Conservation (phyloP, 106 monocot species). For the Alisma plantagoaquatica region DNA sequence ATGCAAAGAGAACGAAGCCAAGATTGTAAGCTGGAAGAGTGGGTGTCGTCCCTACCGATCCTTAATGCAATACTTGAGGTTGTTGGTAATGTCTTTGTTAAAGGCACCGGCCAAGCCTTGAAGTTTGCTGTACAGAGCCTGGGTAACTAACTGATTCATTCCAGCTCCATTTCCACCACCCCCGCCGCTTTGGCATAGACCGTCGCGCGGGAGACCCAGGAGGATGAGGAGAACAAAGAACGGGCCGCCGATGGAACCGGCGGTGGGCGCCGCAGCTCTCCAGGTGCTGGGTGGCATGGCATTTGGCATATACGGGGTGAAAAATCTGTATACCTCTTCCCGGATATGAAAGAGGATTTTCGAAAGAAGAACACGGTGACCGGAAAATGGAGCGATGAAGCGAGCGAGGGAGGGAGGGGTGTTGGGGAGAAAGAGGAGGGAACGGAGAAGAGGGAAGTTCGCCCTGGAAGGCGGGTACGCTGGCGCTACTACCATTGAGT, state of each 20-base stretch:
- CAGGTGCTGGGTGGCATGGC: not conserved
- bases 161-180: not conserved
- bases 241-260: not conserved
- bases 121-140: slow-evolving; percentile 4
- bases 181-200: not conserved
- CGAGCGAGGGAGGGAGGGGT: not conserved
- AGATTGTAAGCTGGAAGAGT: not conserved
- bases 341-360: too few relatives aligned
- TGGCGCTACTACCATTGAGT: too few relatives aligned
- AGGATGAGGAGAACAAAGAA: not conserved
- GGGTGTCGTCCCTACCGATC: slow-evolving; percentile 16
- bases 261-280: not conserved
- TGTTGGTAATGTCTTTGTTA: slow-evolving; percentile 1
- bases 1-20: not conserved
- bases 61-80: slow-evolving; percentile 34
- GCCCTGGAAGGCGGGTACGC: too few relatives aligned
- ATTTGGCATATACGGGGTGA: not conserved
- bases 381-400: not conserved
- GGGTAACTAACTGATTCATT: not conserved
- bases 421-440: not conserved
- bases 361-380: not conserved
- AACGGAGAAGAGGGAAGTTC: not conserved
- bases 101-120: slow-evolving; percentile 13
- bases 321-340: too few relatives aligned
- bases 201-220: slow-evolving; percentile 5